Percentiles rank a stretch among this genome's conserved stretches.
Conservation (phyloP, 2,329 filamentous ascomycete species). For the Xylaria sp. region DNA sequence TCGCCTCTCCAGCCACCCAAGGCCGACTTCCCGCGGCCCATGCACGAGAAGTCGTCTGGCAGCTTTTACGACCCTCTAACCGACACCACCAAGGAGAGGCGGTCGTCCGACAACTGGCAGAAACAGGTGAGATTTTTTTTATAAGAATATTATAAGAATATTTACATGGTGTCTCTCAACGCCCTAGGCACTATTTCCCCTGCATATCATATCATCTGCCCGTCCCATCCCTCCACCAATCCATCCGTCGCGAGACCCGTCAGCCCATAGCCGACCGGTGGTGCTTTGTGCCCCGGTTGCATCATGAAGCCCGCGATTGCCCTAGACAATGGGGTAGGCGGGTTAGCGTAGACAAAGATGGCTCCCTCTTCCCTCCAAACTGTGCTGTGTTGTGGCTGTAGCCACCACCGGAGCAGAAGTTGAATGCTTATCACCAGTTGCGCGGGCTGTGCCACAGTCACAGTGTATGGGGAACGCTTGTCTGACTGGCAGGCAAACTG, state of each 20-base stretch:
- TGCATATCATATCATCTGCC: background rate
- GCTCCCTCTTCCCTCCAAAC: background rate
- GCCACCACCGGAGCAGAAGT: conserved; percentile 4
- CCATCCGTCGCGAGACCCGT: background rate
- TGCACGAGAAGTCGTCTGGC: conserved; percentile 48
- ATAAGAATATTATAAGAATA: background rate
- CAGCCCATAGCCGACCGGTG: background rate
- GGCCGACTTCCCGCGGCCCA: conserved; percentile 42
- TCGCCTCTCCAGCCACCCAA: conserved; percentile 44
- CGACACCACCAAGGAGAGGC: conserved; percentile 49
- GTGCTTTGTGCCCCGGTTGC: conserved; percentile 6
- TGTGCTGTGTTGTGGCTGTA: conserved; percentile 5
- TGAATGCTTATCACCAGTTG: conserved; percentile 9
- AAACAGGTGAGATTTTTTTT: conserved; percentile 42
- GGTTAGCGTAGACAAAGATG: conserved; percentile 12
- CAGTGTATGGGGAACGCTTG: conserved; percentile 25
- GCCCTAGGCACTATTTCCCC: too few relatives aligned
- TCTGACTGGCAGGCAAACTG: conserved; percentile 17
- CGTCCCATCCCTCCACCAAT: background rate
- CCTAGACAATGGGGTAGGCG: background rate
- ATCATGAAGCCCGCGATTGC: background rate
- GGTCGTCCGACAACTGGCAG: conserved; percentile 44
- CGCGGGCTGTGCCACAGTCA: conserved; percentile 25
- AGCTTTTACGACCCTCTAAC: conserved; percentile 54
- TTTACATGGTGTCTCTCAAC: too few relatives aligned